Conservation (phyloP, 345 rosid genomes). For the Dimocarpus longan region DNA sequence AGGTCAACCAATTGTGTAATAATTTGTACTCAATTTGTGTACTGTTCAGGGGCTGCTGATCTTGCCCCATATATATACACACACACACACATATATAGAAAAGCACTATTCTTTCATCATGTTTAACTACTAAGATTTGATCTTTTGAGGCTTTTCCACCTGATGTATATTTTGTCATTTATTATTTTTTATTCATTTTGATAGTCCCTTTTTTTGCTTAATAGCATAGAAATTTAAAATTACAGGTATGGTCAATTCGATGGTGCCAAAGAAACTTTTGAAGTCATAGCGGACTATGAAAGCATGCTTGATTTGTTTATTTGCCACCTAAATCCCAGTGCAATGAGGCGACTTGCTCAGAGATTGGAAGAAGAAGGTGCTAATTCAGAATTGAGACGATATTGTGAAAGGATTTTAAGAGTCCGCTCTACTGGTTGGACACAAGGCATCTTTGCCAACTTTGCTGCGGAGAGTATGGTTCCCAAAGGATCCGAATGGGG, state of each 20-base stretch:
- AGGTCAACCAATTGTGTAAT: too few species aligned
- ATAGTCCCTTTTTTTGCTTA: slow-evolving; percentile 2
- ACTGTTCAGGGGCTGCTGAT: too few species aligned
- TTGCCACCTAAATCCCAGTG: slow-evolving; percentile 98
- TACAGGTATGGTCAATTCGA: slow-evolving; percentile 98
- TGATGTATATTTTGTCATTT: neutral
- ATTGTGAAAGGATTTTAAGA: slow-evolving; percentile 93
- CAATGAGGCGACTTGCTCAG: slow-evolving; percentile 97
- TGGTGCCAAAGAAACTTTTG: slow-evolving; percentile 95
- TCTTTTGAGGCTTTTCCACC: neutral
- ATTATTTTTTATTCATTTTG: neutral
- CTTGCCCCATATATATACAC: too few species aligned
- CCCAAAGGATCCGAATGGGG: slow-evolving; percentile 99
- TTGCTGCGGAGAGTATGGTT: slow-evolving; percentile 99
- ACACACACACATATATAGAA: too few species aligned
- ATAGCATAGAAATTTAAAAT: slow-evolving; percentile 22
- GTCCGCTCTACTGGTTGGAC: slow-evolving; percentile 97
- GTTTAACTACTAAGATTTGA: neutral
- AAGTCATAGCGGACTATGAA: slow-evolving; percentile 92
- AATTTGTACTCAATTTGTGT: too few species aligned
- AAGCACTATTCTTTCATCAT: neutral
- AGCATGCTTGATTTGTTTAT: slow-evolving; percentile 93
- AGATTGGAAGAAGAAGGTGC: slow-evolving; percentile 89
- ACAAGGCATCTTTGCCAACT: slow-evolving; percentile 97
- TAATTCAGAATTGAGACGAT: slow-evolving; percentile 86